Conservation (phyloP, 2,329 filamentous ascomycete genomes). For the Xylariaceae sp. region DNA sequence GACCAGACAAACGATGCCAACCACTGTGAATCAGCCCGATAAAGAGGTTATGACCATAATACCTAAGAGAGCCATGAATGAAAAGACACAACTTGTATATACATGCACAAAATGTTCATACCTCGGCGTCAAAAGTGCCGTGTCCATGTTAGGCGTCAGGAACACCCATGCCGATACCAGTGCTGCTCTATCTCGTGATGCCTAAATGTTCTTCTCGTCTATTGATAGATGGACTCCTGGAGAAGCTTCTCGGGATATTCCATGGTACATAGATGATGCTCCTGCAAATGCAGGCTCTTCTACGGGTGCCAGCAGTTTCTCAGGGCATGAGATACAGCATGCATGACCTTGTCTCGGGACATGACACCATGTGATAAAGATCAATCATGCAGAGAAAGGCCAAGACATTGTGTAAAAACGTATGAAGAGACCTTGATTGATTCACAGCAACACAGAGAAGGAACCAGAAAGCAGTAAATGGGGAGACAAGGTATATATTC, state of each 20-base stretch:
- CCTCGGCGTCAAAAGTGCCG: background rate
- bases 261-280: background rate
- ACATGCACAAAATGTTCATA: conserved; percentile 10
- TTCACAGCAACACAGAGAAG: background rate
- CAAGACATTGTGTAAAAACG: too few relatives aligned
- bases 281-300: background rate
- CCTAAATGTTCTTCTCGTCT: background rate
- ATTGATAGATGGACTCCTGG: background rate
- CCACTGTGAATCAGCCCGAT: background rate
- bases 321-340: background rate
- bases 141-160: background rate
- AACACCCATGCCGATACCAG: background rate
- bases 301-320: background rate
- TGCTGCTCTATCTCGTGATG: too few relatives aligned
- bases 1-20: background rate
- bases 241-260: background rate
- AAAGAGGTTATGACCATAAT: conserved; percentile 1
- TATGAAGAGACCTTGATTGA: too few relatives aligned
- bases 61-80: background rate
- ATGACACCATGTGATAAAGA: too few relatives aligned
- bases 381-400: too few relatives aligned
- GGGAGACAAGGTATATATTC: background rate
- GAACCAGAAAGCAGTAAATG: background rate
- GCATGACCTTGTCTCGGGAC: too few relatives aligned
- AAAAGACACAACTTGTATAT: conserved; percentile 14